Evolutionary conservation across 805 yeast genomes (phyloP).

Genomic region (Zygosaccharomyces rouxii): DNA sequence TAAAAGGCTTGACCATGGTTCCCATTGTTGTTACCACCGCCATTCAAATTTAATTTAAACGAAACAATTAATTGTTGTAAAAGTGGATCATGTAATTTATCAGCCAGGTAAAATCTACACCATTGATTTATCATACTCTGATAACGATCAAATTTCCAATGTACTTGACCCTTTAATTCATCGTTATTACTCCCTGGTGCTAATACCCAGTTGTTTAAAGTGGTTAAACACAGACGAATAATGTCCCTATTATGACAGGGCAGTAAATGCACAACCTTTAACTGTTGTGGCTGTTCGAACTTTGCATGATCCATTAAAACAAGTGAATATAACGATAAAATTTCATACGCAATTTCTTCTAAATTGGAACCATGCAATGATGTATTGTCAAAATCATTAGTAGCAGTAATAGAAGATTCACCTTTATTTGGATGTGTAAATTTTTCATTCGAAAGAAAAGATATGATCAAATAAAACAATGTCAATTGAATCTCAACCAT

Average conservation of each 20-base stretch:
- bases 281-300: slow-evolving; percentile 22
- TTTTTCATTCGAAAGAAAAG: slow-evolving; percentile 12
- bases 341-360: slow-evolving; percentile 28
- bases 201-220: slow-evolving; percentile 22
- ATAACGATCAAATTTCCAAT: slow-evolving; percentile 24
- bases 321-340: slow-evolving; percentile 30
- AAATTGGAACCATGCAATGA: slow-evolving; percentile 3
- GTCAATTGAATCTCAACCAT: slow-evolving; percentile 30
- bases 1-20: neutral
- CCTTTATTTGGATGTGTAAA: neutral
- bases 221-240: slow-evolving; percentile 23
- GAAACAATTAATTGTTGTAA: slow-evolving; percentile 11
- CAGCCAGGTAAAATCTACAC: slow-evolving; percentile 24
- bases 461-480: slow-evolving; percentile 23
- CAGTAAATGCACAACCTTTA: slow-evolving; percentile 24
- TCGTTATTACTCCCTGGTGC: slow-evolving; percentile 8
- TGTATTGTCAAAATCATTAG: neutral
- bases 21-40: neutral
- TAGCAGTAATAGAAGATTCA: neutral
- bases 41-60: slow-evolving; percentile 11
- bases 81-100: slow-evolving; percentile 19
- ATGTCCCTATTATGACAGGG: slow-evolving; percentile 30
- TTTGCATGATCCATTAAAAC: slow-evolving; percentile 20
- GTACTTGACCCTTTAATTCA: slow-evolving; percentile 14
- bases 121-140: slow-evolving; percentile 24